phyloP scores from a whole-genome alignment of 148 eudicot species.

The Rhododendron williamsianum region DNA sequence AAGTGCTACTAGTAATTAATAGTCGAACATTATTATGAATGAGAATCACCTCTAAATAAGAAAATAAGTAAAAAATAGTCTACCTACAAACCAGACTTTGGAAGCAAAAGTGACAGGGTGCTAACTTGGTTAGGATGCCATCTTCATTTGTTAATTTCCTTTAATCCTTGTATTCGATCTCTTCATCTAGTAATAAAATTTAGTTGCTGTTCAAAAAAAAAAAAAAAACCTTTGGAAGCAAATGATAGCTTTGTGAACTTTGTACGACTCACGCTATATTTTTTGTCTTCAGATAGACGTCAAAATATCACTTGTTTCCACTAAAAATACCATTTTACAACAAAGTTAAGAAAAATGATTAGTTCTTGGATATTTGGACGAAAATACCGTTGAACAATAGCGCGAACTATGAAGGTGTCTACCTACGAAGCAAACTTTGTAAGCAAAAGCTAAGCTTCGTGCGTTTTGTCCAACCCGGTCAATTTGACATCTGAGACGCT shows the following conservation, averaged over 20 bases:
- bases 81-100: not conserved
- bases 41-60: too few relatives aligned
- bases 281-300: not conserved
- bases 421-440: not conserved
- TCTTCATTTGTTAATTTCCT: not conserved
- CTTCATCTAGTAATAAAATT: not conserved
- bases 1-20: too few relatives aligned
- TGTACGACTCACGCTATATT: not conserved
- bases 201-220: too few relatives aligned
- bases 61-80: not conserved
- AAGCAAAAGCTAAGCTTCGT: not conserved
- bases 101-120: not conserved
- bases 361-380: too few relatives aligned
- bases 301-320: not conserved
- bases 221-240: not conserved
- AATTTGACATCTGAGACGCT: not conserved
- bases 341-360: too few relatives aligned
- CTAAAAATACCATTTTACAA: not conserved
- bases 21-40: not conserved
- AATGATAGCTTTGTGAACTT: not conserved
- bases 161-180: not conserved
- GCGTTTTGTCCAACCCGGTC: not conserved
- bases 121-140: not conserved
- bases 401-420: not conserved
- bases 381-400: not conserved